These are phyloP conservation scores for Malassezia caprae DNA, from an alignment of 1,284 basidiomycete species.

Conservation along the genomic window DNA sequence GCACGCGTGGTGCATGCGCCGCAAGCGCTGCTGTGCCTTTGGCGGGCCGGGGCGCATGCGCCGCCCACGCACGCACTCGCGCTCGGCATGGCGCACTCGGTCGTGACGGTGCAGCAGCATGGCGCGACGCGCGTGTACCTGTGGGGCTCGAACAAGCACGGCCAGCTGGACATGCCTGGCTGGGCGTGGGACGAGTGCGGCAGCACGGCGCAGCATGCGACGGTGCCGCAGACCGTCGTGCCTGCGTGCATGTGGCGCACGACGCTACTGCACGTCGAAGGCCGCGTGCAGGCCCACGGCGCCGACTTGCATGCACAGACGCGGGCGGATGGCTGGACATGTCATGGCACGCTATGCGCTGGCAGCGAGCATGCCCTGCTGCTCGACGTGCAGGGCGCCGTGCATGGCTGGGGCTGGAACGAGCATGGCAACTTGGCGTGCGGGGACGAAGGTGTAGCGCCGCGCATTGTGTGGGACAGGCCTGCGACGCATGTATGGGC, in stretches of 20 bases:
- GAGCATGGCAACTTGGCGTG: constrained; percentile 13
- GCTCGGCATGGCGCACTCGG: constrained; percentile 10
- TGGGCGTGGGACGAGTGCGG: neutral
- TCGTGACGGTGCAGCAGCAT: neutral
- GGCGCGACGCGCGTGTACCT: neutral
- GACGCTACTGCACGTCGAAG: neutral
- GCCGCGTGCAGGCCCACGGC: neutral
- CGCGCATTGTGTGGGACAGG: neutral
- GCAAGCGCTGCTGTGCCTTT: neutral
- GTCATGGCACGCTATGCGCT: neutral
- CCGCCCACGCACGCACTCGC: neutral
- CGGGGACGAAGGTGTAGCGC: neutral
- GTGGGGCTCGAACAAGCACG: neutral
- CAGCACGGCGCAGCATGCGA: neutral
- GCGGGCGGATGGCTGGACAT: neutral
- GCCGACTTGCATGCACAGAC: constrained; percentile 3
- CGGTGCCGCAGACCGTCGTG: neutral
- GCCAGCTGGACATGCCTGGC: neutral
- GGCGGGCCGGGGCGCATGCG: neutral
- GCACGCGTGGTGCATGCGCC: neutral
- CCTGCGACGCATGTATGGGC: neutral
- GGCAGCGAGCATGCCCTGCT: constrained; percentile 12
- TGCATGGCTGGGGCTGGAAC: constrained; percentile 17
- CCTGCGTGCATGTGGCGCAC: constrained; percentile 14
- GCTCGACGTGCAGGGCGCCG: neutral